A percentile compares a stretch with the other conserved stretches of the same genome.
These are phyloP conservation scores for Rhodotorula toruloides DNA, from an alignment of 768 basidiomycete species.

Conservation along the genomic window DNA sequence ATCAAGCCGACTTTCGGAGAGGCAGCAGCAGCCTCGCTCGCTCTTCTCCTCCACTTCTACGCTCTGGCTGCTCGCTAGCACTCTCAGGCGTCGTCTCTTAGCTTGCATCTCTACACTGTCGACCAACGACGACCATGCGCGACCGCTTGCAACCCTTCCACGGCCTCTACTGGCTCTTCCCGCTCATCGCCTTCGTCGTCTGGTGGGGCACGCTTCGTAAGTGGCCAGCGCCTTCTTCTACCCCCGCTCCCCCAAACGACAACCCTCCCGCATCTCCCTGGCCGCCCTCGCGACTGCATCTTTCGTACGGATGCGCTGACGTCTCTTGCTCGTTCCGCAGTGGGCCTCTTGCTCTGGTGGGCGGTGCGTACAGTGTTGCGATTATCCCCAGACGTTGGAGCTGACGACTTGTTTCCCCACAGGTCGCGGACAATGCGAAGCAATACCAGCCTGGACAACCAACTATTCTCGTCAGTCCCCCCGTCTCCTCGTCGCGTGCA, in stretches of 20 bases:
- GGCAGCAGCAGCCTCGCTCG: too few relatives aligned
- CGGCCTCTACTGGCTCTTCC: conserved; percentile 23
- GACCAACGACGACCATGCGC: too few relatives aligned
- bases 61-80: too few relatives aligned
- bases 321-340: neutral
- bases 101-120: too few relatives aligned
- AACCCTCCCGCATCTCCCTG: neutral
- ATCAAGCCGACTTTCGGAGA: too few relatives aligned
- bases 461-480: conserved; percentile 12
- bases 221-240: neutral
- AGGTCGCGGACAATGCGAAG: conserved; percentile 16
- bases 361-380: too few relatives aligned
- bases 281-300: neutral
- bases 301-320: neutral
- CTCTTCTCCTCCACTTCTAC: too few relatives aligned
- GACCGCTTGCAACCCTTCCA: too few relatives aligned
- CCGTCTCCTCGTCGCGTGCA: neutral
- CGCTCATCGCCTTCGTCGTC: conserved; percentile 2
- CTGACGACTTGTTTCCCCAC: too few relatives aligned
- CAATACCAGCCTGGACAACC: conserved; percentile 14
- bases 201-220: conserved; percentile 13
- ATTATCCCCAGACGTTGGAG: too few relatives aligned
- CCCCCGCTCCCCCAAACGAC: too few relatives aligned
- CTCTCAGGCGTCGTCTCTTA: too few relatives aligned
- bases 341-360: conserved; percentile 30